Evolutionary conservation across 179 eudicot genomes (phyloP).

Genomic region (Pouteria campechiana): DNA sequence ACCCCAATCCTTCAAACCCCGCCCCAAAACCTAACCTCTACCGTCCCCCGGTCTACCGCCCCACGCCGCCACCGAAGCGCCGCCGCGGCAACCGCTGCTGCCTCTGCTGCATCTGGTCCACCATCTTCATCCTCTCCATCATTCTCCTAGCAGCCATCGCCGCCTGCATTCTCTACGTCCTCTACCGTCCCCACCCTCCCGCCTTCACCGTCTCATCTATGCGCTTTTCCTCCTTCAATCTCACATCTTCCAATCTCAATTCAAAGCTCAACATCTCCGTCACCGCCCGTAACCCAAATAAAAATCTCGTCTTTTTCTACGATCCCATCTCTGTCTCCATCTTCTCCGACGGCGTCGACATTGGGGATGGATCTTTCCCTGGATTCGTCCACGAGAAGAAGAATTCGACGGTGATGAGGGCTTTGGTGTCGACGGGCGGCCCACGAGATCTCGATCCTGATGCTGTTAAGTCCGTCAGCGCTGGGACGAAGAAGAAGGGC

Average conservation of each 20-base stretch:
- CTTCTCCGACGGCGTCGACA: constrained; percentile 11
- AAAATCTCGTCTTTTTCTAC: constrained; percentile 31
- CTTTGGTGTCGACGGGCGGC: constrained; percentile 7
- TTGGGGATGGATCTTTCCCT: constrained; percentile 38
- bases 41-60: constrained; percentile 33
- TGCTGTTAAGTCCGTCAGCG: constrained; percentile 6
- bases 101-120: constrained; percentile 28
- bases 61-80: constrained; percentile 14
- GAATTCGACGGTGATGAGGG: constrained; percentile 27
- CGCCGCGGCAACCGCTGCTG: constrained; percentile 25
- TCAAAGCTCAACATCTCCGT: constrained; percentile 29
- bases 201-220: constrained; percentile 22
- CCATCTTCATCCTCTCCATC: constrained; percentile 14
- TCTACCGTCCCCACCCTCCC: constrained; percentile 37
- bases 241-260: constrained; percentile 9
- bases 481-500: constrained; percentile 32
- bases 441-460: constrained; percentile 5
- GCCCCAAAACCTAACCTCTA: constrained; percentile 28
- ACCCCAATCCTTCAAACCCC: constrained; percentile 15
- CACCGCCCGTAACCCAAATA: constrained; percentile 36
- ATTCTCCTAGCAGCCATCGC: constrained; percentile 24
- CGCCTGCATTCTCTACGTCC: constrained; percentile 16
- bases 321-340: constrained; percentile 19
- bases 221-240: constrained; percentile 13
- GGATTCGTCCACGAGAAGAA: constrained; percentile 19